Percentiles rank a stretch among this genome's conserved stretches.
Evolutionary conservation across 768 basidiomycete species (phyloP).

Genomic region (Leucosporidium creatinivorum): DNA sequence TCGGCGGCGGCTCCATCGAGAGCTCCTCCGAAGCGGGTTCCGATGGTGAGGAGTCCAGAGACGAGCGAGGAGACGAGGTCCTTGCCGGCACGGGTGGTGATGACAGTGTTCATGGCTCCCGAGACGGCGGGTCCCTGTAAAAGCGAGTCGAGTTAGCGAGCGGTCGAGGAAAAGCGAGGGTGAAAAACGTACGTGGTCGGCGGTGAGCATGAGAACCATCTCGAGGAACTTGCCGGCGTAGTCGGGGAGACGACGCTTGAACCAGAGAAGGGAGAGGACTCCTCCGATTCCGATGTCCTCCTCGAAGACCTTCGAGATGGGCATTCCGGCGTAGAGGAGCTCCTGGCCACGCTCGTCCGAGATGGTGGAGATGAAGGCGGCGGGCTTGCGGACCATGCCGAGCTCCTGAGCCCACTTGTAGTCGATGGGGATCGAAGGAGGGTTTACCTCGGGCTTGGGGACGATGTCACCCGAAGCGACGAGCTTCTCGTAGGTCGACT

Average conservation of each 20-base stretch:
- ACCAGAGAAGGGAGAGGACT: conserved; percentile 93
- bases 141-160: conserved; percentile 9
- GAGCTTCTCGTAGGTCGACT: conserved; percentile 75
- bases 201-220: conserved; percentile 99
- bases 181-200: conserved; percentile 61
- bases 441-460: conserved; percentile 70
- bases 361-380: conserved; percentile 72
- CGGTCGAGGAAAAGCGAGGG: neutral
- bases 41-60: conserved; percentile 93
- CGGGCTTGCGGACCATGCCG: conserved; percentile 95
- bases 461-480: conserved; percentile 61
- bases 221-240: conserved; percentile 99
- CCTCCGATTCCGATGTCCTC: conserved; percentile 63
- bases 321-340: conserved; percentile 96
- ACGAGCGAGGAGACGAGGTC: conserved; percentile 94
- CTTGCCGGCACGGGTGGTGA: conserved; percentile 98
- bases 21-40: conserved; percentile 96
- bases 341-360: conserved; percentile 99
- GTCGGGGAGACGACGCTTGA: conserved; percentile 83
- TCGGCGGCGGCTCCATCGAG: conserved; percentile 94
- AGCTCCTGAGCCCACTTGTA: conserved; percentile 99
- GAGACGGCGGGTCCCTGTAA: conserved; percentile 37
- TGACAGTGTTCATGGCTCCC: conserved; percentile 97
- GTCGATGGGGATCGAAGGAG: conserved; percentile 98
- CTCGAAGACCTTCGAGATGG: conserved; percentile 97